These are phyloP conservation scores for Ceratocystis harringtonii DNA, from an alignment of 2,329 filamentous ascomycete species.

Conservation along the genomic window DNA sequence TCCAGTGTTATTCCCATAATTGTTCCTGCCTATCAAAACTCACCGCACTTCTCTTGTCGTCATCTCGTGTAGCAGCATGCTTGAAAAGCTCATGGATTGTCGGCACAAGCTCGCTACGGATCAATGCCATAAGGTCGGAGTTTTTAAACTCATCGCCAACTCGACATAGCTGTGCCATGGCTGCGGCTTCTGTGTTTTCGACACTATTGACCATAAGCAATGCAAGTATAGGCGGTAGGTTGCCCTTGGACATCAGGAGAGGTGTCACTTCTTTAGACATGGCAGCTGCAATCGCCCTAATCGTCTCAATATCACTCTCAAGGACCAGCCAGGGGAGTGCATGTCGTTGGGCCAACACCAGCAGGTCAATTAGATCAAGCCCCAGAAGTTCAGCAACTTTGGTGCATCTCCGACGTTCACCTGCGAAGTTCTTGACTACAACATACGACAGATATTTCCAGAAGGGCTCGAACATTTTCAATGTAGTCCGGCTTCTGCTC, in stretches of 20 bases:
- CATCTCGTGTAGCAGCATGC: constrained; percentile 53
- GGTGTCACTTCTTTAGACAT: constrained; percentile 51
- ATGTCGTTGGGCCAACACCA: constrained; percentile 61
- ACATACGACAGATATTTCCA: constrained; percentile 75
- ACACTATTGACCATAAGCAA: constrained; percentile 44
- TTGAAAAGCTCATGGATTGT: constrained; percentile 74
- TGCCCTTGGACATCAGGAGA: constrained; percentile 39
- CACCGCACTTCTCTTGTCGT: constrained; percentile 42
- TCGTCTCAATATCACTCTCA: constrained; percentile 58
- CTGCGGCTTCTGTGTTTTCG: constrained; percentile 46
- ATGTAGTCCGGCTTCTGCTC: constrained; percentile 43
- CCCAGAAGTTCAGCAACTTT: constrained; percentile 68
- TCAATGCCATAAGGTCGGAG: constrained; percentile 49
- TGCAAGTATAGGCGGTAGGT: constrained; percentile 43
- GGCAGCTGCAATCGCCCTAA: constrained; percentile 66
- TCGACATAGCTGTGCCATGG: constrained; percentile 52
- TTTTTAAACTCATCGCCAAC: constrained; percentile 57
- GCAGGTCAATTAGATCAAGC: constrained; percentile 57
- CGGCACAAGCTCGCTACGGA: constrained; percentile 59
- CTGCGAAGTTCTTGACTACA: constrained; percentile 66
- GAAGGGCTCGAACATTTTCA: constrained; percentile 66
- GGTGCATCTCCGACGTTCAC: constrained; percentile 67
- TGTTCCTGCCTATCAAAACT: constrained; percentile 21
- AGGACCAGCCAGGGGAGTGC: constrained; percentile 79
- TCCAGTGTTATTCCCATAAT: not conserved